Percentiles rank a stretch among this genome's conserved stretches.
These are phyloP conservation scores for Chloris gayana DNA, from an alignment of 176 grass and related monocot genomes.

Conservation along the genomic window DNA sequence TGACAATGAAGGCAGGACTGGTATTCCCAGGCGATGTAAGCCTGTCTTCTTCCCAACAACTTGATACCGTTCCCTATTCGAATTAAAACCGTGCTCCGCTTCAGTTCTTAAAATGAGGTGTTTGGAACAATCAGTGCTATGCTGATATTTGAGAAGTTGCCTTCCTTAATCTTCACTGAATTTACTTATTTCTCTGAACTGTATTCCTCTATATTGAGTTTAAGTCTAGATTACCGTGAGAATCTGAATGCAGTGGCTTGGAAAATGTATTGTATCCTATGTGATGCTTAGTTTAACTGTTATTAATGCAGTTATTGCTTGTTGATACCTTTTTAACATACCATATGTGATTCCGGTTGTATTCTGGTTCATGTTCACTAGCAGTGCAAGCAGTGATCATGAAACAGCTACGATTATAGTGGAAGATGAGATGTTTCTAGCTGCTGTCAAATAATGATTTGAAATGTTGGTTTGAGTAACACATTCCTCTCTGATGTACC, in stretches of 20 bases:
- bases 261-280: slow-evolving; percentile 19
- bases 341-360: not conserved
- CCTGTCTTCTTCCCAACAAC: not conserved
- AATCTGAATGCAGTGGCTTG: not conserved
- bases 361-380: slow-evolving; percentile 10
- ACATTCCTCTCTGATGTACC: slow-evolving; percentile 3
- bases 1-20: slow-evolving; percentile 88
- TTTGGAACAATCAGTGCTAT: not conserved
- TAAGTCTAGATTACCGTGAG: slow-evolving; percentile 4
- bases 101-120: not conserved
- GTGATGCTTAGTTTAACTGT: not conserved
- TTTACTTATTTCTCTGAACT: not conserved
- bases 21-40: slow-evolving; percentile 78
- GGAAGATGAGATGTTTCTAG: not conserved
- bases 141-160: not conserved
- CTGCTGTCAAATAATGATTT: not conserved
- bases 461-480: slow-evolving; percentile 6
- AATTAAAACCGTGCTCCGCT: not conserved
- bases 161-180: not conserved
- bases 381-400: slow-evolving; percentile 2
- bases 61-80: not conserved
- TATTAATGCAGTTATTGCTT: not conserved
- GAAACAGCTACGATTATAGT: not conserved
- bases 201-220: not conserved
- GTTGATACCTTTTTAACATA: not conserved